These are phyloP conservation scores for Auriculariales sp. DNA, from an alignment of 768 basidiomycete genomes.

Conservation along the genomic window DNA sequence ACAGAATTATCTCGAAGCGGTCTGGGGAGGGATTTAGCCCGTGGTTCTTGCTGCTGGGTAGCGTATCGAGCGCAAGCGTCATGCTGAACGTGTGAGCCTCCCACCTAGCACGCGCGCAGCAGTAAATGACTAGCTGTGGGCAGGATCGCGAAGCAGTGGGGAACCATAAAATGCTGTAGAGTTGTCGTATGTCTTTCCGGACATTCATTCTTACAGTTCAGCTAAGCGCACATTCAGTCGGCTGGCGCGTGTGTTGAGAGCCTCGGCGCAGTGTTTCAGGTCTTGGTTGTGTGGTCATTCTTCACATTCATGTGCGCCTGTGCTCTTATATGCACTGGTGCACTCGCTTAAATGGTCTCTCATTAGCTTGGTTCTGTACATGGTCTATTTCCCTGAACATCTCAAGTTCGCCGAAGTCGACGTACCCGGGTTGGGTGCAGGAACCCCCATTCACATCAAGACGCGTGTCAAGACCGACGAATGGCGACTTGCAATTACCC, in stretches of 20 bases:
- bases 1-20: conserved; percentile 60
- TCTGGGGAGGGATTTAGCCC: conserved; percentile 87
- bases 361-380: conserved; percentile 76
- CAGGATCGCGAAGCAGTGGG: conserved; percentile 77
- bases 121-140: conserved; percentile 6
- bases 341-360: not conserved
- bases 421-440: conserved; percentile 13
- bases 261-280: conserved; percentile 70
- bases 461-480: conserved; percentile 40
- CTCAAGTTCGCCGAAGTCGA: conserved; percentile 50
- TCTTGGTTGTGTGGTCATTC: conserved; percentile 68
- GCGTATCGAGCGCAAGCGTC: conserved; percentile 65
- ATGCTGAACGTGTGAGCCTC: conserved; percentile 66
- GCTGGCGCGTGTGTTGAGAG: conserved; percentile 61
- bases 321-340: not conserved
- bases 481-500: conserved; percentile 66
- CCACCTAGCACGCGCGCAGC: not conserved
- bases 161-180: conserved; percentile 65
- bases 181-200: conserved; percentile 40
- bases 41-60: conserved; percentile 80
- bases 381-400: conserved; percentile 80
- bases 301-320: conserved; percentile 74
- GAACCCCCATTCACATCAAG: conserved; percentile 15
- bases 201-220: not conserved
- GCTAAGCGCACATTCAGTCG: conserved; percentile 26